phyloP scores from a whole-genome alignment of 495 filamentous ascomycete species.

The Penicillium paradoxum region DNA sequence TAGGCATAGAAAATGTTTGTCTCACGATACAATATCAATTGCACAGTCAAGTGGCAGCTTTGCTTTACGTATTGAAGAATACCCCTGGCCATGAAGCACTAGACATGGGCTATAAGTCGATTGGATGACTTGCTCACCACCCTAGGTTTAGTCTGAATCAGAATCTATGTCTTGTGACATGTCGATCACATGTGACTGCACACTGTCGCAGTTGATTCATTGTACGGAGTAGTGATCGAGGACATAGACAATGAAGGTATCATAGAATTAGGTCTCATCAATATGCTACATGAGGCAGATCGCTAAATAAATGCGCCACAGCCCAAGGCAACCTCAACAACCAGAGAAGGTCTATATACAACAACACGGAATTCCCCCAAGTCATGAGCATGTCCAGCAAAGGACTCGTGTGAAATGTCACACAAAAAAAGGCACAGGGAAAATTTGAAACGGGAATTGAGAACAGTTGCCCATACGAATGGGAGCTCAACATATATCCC shows the following conservation, averaged over 20 bases:
- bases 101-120: too few species aligned
- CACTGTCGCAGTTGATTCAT: too few species aligned
- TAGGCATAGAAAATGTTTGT: too few species aligned
- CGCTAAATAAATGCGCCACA: slow-evolving; percentile 27
- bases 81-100: too few species aligned
- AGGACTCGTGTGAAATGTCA: slow-evolving; percentile 10
- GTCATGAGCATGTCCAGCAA: slow-evolving; percentile 23
- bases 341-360: slow-evolving; percentile 32
- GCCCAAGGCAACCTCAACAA: slow-evolving; percentile 20
- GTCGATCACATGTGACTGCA: too few species aligned
- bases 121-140: too few species aligned
- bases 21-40: too few species aligned
- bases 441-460: neutral
- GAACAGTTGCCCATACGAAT: neutral
- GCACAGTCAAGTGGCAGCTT: too few species aligned
- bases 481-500: neutral
- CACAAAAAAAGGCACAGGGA: slow-evolving; percentile 3
- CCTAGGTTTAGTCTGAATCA: too few species aligned
- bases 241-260: slow-evolving; percentile 19
- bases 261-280: slow-evolving; percentile 32
- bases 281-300: slow-evolving; percentile 32
- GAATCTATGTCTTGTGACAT: too few species aligned
- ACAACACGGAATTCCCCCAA: slow-evolving; percentile 24
- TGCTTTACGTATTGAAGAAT: too few species aligned
- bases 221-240: too few species aligned